phyloP scores from a whole-genome alignment of 352 stramenopile genomes.

The Pythium diclinum region DNA sequence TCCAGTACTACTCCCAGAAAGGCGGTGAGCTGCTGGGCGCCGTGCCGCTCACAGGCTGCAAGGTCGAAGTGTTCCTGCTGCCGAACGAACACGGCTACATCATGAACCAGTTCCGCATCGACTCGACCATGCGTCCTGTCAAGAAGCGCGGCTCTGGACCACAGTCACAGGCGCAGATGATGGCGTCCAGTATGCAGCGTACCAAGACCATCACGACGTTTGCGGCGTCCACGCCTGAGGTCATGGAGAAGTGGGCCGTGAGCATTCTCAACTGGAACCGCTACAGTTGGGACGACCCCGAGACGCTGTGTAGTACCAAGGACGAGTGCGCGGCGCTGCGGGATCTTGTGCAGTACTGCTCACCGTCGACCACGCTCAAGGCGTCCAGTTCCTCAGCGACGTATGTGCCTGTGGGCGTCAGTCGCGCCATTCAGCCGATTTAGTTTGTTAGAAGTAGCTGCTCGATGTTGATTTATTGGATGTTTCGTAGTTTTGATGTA shows the following conservation, averaged over 20 bases:
- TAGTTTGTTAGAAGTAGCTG: constrained; percentile 20
- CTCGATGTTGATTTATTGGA: neutral
- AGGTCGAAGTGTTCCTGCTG: constrained; percentile 71
- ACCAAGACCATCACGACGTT: constrained; percentile 35
- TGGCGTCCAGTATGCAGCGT: constrained; percentile 24
- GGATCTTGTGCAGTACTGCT: constrained; percentile 34
- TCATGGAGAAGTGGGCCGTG: constrained; percentile 68
- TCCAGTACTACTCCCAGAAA: constrained; percentile 79
- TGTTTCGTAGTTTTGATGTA: neutral
- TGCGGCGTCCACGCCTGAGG: constrained; percentile 49
- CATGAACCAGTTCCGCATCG: constrained; percentile 65
- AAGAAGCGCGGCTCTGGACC: constrained; percentile 32
- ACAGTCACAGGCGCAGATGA: constrained; percentile 15
- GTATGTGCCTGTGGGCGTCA: constrained; percentile 43
- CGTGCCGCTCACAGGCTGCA: constrained; percentile 66
- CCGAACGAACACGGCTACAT: constrained; percentile 43
- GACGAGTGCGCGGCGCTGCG: constrained; percentile 52
- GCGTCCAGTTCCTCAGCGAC: constrained; percentile 10
- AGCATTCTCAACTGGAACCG: constrained; percentile 85
- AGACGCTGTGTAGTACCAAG: constrained; percentile 78
- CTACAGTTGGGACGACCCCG: constrained; percentile 78
- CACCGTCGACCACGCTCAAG: constrained; percentile 31
- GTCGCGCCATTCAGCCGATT: constrained; percentile 52
- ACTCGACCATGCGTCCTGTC: constrained; percentile 31
- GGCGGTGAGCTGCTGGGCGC: constrained; percentile 59